Conservation (phyloP, 2,329 filamentous ascomycete species). For the Pseudocercospora cruenta region DNA sequence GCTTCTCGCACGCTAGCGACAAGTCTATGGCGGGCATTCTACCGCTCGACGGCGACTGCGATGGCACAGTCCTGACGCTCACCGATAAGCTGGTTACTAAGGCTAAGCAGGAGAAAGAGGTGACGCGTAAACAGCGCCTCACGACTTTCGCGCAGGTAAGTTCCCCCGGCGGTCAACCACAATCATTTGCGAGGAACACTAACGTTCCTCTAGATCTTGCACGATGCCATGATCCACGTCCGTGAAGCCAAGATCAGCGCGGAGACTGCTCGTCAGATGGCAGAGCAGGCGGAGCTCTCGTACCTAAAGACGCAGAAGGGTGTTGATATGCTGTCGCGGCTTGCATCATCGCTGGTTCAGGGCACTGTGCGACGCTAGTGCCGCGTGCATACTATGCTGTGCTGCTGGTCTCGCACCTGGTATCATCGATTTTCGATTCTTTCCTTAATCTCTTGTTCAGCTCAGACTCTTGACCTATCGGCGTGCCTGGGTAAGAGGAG, state of each 20-base stretch:
- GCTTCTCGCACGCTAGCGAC: conserved; percentile 10
- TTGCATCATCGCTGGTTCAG: conserved; percentile 17
- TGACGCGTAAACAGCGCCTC: conserved; percentile 14
- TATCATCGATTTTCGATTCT: not conserved
- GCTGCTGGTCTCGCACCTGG: not conserved
- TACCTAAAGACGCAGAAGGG: conserved; percentile 35
- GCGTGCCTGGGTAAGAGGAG: conserved; percentile 1
- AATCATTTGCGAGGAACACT: not conserved
- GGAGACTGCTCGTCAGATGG: conserved; percentile 32
- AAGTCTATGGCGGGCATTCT: conserved; percentile 4
- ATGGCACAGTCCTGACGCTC: conserved; percentile 10
- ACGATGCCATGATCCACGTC: conserved; percentile 32
- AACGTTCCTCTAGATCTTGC: conserved; percentile 20
- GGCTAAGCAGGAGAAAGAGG: conserved; percentile 16
- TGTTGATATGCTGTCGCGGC: conserved; percentile 29
- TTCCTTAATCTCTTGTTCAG: not conserved
- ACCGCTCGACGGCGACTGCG: not conserved
- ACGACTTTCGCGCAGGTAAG: conserved; percentile 25
- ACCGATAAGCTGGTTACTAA: conserved; percentile 17
- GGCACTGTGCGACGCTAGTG: conserved; percentile 5
- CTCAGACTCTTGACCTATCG: conserved; percentile 1
- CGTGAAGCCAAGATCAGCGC: conserved; percentile 33
- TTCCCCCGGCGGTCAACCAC: not conserved
- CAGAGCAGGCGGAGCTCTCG: conserved; percentile 29
- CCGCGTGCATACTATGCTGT: not conserved